Evolutionary conservation across 2,329 filamentous ascomycete species (phyloP).

Genomic region (Colletotrichum echinochloae): DNA sequence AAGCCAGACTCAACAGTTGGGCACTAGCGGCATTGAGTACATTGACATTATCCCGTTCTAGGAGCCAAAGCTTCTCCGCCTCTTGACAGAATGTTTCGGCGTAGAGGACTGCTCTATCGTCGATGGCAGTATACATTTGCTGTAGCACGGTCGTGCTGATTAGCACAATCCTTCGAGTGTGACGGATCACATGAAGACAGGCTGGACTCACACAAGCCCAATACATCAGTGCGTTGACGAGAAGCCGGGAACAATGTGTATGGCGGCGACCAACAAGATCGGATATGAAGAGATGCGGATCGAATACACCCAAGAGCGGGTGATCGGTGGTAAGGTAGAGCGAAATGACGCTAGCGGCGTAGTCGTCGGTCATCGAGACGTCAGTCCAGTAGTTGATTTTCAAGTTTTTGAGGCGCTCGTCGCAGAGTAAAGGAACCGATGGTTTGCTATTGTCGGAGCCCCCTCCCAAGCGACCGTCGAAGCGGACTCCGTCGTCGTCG

Average conservation of each 20-base stretch:
- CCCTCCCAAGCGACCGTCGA: background rate
- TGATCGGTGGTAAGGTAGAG: constrained; percentile 54
- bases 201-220: constrained; percentile 50
- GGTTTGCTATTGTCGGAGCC: constrained; percentile 4
- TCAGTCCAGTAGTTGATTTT: constrained; percentile 52
- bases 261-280: constrained; percentile 46
- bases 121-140: constrained; percentile 52
- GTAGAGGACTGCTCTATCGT: background rate
- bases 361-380: constrained; percentile 46
- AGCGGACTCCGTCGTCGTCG: background rate
- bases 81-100: constrained; percentile 34
- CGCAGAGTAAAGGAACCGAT: constrained; percentile 42
- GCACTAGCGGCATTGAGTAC: constrained; percentile 48
- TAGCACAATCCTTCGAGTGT: too few relatives aligned
- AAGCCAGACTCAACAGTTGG: constrained; percentile 50
- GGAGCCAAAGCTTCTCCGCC: constrained; percentile 46
- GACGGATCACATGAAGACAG: background rate
- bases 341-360: constrained; percentile 51
- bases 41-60: constrained; percentile 38
- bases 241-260: constrained; percentile 49
- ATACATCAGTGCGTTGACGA: constrained; percentile 52
- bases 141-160: constrained; percentile 21
- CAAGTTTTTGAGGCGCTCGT: constrained; percentile 46
- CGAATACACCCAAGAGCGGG: constrained; percentile 52
- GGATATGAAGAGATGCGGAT: constrained; percentile 49